Base-by-base conservation (phyloP, 192 early-diverging fungal genomes). In the Coemansia sp. region DNA sequence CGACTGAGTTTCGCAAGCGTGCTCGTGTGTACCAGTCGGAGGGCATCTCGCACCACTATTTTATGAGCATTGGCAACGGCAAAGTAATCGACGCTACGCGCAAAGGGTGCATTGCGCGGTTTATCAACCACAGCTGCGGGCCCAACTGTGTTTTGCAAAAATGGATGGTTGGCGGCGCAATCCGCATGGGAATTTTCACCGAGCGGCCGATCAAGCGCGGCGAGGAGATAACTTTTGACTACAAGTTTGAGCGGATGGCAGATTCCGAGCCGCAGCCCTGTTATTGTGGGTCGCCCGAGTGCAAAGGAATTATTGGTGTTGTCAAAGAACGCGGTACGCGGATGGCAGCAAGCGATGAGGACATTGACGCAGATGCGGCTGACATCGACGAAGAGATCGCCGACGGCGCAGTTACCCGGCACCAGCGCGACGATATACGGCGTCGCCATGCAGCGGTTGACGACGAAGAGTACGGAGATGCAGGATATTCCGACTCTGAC, bases 121-220 rank as follows among this genome's bases (percentile, higher is more conserved):
- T 98, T 66, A 94, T 99, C 75, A 99, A 99, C 78, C 97, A 99
- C 74, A 93, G 90, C 60, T 99, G 97, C 78, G 85, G 86, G 25
- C 94, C 97, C 19, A 99, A 99, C 72, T 94, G 94, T 64, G 91
- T 88, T 49, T 76, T 94, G 50, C 92, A 96, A 61, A 99, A 98
- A 69, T 99, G 97, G 97, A 89, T 98, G 47, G 93, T 99, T 31
- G 93, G 89, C 8, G 84, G 87, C 8, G 87, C 87, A 23, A 83
- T 92, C 47, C 86, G 97, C 23, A 93, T 99, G 68, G 97, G 97
- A 47, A 96, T 99, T n/a, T 99, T 99, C 64, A 87, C 93, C 57
- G 84, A 86, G 53, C 84, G 84, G 49, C 82, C 88, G 26, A 84
- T 99, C 12, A 83, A 82, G 22, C 83, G 82, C 23, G 93, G 91